Percentiles rank a stretch among this genome's conserved stretches.
Conservation (phyloP, 2,329 filamentous ascomycete genomes). For the Apiospora hydei region DNA sequence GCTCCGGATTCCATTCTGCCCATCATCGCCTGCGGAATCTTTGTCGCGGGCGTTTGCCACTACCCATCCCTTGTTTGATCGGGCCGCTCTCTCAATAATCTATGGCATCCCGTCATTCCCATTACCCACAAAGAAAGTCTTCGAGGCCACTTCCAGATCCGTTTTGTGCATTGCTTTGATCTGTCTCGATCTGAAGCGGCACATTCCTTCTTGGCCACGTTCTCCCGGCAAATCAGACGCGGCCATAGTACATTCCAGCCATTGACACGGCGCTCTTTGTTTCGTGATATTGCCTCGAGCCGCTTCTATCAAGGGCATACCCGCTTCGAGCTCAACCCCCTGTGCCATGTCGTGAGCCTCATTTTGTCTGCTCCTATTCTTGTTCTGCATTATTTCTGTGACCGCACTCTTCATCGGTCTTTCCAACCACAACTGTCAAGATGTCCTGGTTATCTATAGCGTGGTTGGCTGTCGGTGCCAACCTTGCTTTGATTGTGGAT, state of each 20-base stretch:
- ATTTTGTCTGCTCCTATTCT: conserved; percentile 22
- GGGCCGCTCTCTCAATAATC: conserved; percentile 17
- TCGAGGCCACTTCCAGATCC: conserved; percentile 30
- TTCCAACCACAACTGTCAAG: conserved; percentile 30
- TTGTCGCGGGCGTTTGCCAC: conserved; percentile 20
- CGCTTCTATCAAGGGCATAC: conserved; percentile 21
- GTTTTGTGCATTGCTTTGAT: conserved; percentile 34
- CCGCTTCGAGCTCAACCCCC: conserved; percentile 27
- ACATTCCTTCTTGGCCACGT: conserved; percentile 25
- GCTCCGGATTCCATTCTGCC: conserved; percentile 6
- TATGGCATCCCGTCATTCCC: conserved; percentile 16
- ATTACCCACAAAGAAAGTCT: conserved; percentile 32
- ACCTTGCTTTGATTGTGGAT: conserved; percentile 38
- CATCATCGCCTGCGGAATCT: conserved; percentile 17
- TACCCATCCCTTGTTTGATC: conserved; percentile 15
- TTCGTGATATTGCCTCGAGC: conserved; percentile 27
- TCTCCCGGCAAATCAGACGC: conserved; percentile 30
- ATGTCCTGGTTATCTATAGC: conserved; percentile 41
- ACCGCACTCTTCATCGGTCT: conserved; percentile 5
- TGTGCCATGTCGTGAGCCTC: conserved; percentile 36
- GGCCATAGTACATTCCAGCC: conserved; percentile 31
- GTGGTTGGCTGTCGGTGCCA: conserved; percentile 39
- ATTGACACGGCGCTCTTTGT: conserved; percentile 31
- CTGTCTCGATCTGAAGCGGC: conserved; percentile 26
- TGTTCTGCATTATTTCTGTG: conserved; percentile 7